A percentile compares a stretch with the other conserved stretches of the same genome.
These are phyloP conservation scores for Phytopythium sindhum DNA, from an alignment of 352 stramenopile species.

Conservation along the genomic window DNA sequence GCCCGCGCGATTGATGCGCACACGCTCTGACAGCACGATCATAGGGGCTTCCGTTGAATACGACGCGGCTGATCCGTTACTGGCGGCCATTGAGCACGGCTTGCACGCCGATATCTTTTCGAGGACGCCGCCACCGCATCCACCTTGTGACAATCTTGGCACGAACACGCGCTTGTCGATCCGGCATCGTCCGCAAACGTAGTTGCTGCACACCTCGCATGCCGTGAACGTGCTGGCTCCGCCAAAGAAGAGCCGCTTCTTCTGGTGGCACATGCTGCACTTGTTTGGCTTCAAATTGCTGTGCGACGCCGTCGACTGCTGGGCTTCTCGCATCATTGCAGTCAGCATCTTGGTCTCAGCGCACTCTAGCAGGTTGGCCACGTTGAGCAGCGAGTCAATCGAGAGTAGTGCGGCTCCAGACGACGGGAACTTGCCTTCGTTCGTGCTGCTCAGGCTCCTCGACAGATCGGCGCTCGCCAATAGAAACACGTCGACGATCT, in stretches of 20 bases:
- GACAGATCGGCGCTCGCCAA: constrained; percentile 26
- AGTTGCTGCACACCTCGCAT: constrained; percentile 27
- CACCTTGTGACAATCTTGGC: constrained; percentile 8
- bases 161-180: constrained; percentile 31
- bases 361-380: constrained; percentile 34
- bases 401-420: constrained; percentile 14
- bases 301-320: constrained; percentile 14
- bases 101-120: constrained; percentile 20
- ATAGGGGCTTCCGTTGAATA: background rate
- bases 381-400: constrained; percentile 29
- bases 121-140: constrained; percentile 12
- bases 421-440: too few species aligned
- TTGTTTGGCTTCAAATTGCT: constrained; percentile 12
- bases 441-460: constrained; percentile 6
- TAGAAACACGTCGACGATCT: constrained; percentile 50
- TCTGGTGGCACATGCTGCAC: constrained; percentile 35
- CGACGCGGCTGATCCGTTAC: constrained; percentile 3
- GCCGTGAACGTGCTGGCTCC: constrained; percentile 15
- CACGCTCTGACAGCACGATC: background rate
- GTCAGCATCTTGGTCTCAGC: constrained; percentile 47
- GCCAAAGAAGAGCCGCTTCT: constrained; percentile 27
- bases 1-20: background rate
- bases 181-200: constrained; percentile 29
- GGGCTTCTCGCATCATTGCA: constrained; percentile 24
- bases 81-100: constrained; percentile 18